Conservation (phyloP, 306 rosid genomes). For the Spatholobus suberectus region DNA sequence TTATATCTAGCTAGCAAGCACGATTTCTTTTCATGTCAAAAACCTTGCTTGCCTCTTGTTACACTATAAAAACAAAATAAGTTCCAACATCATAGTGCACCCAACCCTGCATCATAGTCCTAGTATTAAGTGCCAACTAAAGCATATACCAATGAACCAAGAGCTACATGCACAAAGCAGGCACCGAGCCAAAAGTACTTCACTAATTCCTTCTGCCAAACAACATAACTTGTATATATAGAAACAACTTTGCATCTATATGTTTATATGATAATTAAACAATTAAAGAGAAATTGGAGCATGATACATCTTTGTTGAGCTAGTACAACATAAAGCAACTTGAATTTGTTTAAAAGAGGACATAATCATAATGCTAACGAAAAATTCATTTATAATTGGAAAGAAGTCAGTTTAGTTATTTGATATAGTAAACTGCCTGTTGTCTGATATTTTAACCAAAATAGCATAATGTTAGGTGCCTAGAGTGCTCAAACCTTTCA, state of each 20-base stretch:
- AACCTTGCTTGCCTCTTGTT: no score
- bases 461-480: neutral
- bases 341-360: neutral
- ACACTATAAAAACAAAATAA: no score
- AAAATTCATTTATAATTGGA: neutral
- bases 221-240: constrained; percentile 21
- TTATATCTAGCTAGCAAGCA: no score
- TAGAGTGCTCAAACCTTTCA: neutral
- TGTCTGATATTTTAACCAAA: neutral
- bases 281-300: neutral
- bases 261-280: no score
- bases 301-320: neutral
- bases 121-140: constrained; percentile 4
- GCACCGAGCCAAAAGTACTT: constrained; percentile 5
- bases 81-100: no score
- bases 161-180: neutral
- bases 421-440: constrained; percentile 1
- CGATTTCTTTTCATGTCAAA: no score
- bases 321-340: neutral
- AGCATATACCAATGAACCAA: constrained; percentile 9
- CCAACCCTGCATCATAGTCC: no score
- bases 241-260: constrained; percentile 5
- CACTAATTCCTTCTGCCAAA: neutral
- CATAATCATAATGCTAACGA: neutral
- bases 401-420: constrained; percentile 6